These are phyloP conservation scores for Alternaria sp. DNA, from an alignment of 2,329 filamentous ascomycete genomes.

Conservation along the genomic window DNA sequence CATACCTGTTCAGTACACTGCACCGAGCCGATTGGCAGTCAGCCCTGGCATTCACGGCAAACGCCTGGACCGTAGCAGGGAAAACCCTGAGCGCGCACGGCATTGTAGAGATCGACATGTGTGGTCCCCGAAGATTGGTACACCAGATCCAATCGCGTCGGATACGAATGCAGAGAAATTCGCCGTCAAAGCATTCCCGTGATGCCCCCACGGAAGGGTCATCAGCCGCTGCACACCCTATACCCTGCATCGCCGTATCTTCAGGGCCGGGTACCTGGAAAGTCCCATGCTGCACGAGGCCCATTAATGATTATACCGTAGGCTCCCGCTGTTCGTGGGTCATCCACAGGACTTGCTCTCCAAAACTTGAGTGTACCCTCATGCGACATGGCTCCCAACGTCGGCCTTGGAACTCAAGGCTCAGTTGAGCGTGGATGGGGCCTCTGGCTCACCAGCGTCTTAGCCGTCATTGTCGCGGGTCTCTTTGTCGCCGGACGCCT, in stretches of 20 bases:
- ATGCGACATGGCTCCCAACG: conserved; percentile 24
- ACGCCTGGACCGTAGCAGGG: conserved; percentile 2
- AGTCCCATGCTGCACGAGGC: background rate
- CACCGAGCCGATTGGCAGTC: conserved; percentile 5
- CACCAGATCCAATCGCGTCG: conserved; percentile 7
- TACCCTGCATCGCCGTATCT: background rate
- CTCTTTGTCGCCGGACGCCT: conserved; percentile 26
- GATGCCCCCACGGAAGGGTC: background rate
- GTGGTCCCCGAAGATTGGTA: background rate
- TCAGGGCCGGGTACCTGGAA: background rate
- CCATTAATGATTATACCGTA: conserved; percentile 2
- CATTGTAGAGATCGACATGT: background rate
- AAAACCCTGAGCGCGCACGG: background rate
- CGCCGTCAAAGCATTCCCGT: background rate
- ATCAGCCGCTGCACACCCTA: background rate
- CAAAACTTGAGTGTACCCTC: background rate
- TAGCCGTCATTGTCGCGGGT: conserved; percentile 24
- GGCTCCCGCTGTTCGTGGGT: background rate
- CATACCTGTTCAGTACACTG: conserved; percentile 9
- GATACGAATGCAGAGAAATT: background rate
- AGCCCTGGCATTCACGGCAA: background rate
- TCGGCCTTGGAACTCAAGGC: conserved; percentile 31
- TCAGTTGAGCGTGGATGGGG: conserved; percentile 29
- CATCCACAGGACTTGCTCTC: background rate
- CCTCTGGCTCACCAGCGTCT: conserved; percentile 30